These are phyloP conservation scores for Backusella luteola DNA, from an alignment of 192 early-diverging fungal species.

Conservation along the genomic window DNA sequence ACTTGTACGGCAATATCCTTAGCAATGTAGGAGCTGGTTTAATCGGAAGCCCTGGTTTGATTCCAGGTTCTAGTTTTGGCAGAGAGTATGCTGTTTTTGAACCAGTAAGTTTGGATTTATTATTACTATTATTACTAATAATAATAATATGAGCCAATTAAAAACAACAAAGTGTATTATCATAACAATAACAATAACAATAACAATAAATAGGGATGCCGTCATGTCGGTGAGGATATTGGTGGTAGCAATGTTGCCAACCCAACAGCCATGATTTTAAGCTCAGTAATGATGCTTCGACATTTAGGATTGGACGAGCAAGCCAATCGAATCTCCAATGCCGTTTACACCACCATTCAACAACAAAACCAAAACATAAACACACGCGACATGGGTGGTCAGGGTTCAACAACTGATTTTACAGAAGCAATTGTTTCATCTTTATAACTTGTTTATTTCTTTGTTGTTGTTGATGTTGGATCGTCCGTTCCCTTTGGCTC, in stretches of 20 bases:
- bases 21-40: constrained; percentile 97
- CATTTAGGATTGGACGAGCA: constrained; percentile 86
- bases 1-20: constrained; percentile 98
- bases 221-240: constrained; percentile 97
- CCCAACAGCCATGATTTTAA: constrained; percentile 90
- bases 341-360: constrained; percentile 88
- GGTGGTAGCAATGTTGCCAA: constrained; percentile 93
- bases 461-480: neutral
- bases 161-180: too few species aligned
- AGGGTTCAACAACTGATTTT: constrained; percentile 87
- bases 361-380: constrained; percentile 54
- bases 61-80: constrained; percentile 97
- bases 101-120: constrained; percentile 55
- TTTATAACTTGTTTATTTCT: constrained; percentile 16
- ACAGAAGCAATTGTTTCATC: constrained; percentile 59
- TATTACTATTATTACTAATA: too few species aligned
- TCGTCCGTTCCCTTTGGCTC: constrained; percentile 13
- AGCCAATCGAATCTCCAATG: constrained; percentile 86
- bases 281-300: constrained; percentile 92
- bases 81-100: constrained; percentile 96
- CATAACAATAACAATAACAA: neutral
- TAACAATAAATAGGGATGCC: constrained; percentile 63
- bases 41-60: constrained; percentile 94
- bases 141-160: too few species aligned
- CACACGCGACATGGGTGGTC: constrained; percentile 92